phyloP scores from a whole-genome alignment of 2,329 filamentous ascomycete species.

The Tolypocladium tropicale region DNA sequence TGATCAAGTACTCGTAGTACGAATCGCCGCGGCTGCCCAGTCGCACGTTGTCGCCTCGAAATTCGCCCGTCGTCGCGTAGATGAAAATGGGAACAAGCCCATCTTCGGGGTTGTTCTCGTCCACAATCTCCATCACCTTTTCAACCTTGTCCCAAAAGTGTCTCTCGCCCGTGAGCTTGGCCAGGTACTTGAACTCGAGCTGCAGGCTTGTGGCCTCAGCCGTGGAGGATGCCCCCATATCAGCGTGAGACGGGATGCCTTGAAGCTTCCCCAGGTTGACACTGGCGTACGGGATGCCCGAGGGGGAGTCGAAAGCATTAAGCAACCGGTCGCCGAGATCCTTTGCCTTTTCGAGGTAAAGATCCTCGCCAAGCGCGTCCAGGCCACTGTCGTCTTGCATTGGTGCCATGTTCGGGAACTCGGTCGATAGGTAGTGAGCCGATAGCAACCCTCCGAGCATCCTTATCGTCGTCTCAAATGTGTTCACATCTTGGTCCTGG shows the following conservation, averaged over 20 bases:
- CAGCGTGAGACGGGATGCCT: constrained; percentile 72
- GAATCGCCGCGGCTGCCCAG: constrained; percentile 91
- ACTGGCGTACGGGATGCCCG: constrained; percentile 83
- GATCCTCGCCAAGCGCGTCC: constrained; percentile 68
- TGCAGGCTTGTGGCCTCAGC: constrained; percentile 89
- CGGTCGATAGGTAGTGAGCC: constrained; percentile 86
- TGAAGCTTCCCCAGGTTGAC: constrained; percentile 72
- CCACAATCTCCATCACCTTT: constrained; percentile 83
- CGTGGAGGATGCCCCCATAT: constrained; percentile 82
- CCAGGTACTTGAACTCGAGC: constrained; percentile 93
- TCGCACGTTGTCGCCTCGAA: constrained; percentile 77
- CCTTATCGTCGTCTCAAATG: constrained; percentile 94
- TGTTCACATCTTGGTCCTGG: constrained; percentile 91
- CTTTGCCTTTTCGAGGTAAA: constrained; percentile 92
- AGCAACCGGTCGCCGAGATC: constrained; percentile 83
- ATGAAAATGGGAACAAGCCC: constrained; percentile 90
- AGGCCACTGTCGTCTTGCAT: constrained; percentile 60
- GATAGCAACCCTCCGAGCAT: constrained; percentile 92
- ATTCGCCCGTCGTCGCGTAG: constrained; percentile 66
- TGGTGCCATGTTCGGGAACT: constrained; percentile 70
- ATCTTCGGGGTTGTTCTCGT: constrained; percentile 67
- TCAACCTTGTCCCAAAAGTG: constrained; percentile 89
- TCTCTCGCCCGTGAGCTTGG: constrained; percentile 86
- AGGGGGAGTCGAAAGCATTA: constrained; percentile 76
- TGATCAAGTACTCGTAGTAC: constrained; percentile 98